These are phyloP conservation scores for Byssothecium circinans DNA, from an alignment of 2,329 filamentous ascomycete species.

Conservation along the genomic window DNA sequence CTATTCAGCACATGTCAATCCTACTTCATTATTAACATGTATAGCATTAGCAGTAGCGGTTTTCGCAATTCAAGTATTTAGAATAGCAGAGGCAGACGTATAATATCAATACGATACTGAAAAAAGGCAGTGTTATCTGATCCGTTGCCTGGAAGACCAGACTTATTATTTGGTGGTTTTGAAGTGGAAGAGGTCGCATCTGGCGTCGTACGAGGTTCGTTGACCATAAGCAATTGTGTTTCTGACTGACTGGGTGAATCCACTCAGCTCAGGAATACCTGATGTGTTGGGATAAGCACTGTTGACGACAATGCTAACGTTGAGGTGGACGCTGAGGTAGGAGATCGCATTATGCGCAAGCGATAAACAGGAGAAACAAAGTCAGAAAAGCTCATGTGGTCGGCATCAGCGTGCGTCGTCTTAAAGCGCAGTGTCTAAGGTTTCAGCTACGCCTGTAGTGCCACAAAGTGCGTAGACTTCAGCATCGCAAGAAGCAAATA, in stretches of 20 bases:
- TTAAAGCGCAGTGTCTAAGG: too few species aligned
- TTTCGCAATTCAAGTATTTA: neutral
- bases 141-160: conserved; percentile 44
- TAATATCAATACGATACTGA: conserved; percentile 39
- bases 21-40: conserved; percentile 40
- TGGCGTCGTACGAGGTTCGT: conserved; percentile 45
- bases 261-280: conserved; percentile 36
- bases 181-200: conserved; percentile 21
- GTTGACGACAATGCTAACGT: conserved; percentile 47
- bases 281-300: conserved; percentile 37
- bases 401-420: too few species aligned
- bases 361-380: too few species aligned
- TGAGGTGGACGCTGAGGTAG: conserved; percentile 53
- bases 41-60: neutral
- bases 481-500: conserved; percentile 32
- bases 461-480: conserved; percentile 24
- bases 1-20: too few species aligned
- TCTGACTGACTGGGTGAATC: conserved; percentile 26
- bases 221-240: conserved; percentile 38
- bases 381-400: too few species aligned
- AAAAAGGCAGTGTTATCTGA: conserved; percentile 47
- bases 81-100: neutral
- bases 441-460: conserved; percentile 48
- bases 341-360: conserved; percentile 38
- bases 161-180: conserved; percentile 22